Evolutionary conservation across 108 stramenopile genomes (phyloP), one percentile per base, ranked within the genome.

Genomic region (Stephanodiscus triporus): DNA sequence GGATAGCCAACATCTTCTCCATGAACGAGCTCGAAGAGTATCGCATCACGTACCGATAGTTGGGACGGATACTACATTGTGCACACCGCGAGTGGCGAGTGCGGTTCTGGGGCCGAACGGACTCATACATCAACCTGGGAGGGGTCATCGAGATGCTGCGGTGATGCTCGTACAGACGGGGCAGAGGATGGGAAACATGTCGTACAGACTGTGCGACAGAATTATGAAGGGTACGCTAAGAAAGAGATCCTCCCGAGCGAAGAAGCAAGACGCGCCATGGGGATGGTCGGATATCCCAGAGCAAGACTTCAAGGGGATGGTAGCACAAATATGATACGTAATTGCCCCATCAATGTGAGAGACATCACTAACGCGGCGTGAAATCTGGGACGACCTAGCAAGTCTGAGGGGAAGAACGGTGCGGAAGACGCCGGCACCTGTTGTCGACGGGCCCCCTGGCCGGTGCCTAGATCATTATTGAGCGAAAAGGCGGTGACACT

Each of bases 401-500:
- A 49, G 37, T 32, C 13, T 20, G 3, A 60, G 42, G 42, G 76
- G 76, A 2, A 69, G 61, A 23, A 17, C 2, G 49, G 69, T 70
- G 4, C 43, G 60, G 6, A 30, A 54, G 2, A 72, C 75, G 45
- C 67, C 78, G 0, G 26, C 20, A 6, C 42, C 23, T 6, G 84
- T 81, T 10, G 62, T n/a, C n/a, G n/a, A n/a, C n/a, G n/a, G n/a
- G n/a, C n/a, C n/a, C n/a, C n/a, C n/a, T 50, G 6, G 9, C 62
- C 63, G 6, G 55, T 79, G 2, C 86, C 81, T 10, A 2, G 10
- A 20, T 26, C 51, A 0, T 86, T 13, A 13, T 84, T 6, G 54
- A 57, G 7, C n/a, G 30, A 7, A 45, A 29, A 66, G 6, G 20
- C 58, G 38, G 73, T 84, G 30, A 77, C 66, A 6, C 36, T 36